These are phyloP conservation scores for Peziza echinospora DNA, from an alignment of 495 filamentous ascomycete genomes.

Conservation along the genomic window DNA sequence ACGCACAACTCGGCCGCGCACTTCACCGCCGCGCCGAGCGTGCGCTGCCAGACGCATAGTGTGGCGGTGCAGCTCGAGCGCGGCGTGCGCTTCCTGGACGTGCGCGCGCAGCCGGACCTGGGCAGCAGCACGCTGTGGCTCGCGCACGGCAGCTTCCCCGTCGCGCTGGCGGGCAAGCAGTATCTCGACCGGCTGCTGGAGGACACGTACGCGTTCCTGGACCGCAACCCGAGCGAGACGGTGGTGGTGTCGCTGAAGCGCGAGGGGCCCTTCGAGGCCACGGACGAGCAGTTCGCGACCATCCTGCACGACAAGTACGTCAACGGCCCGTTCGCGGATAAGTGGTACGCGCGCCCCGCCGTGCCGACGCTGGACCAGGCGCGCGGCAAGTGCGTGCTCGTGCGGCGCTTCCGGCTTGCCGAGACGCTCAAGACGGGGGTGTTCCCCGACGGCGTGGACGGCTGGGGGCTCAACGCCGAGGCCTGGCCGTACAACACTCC, in stretches of 20 bases:
- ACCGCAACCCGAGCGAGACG: slow-evolving; percentile 54
- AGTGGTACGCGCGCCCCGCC: slow-evolving; percentile 61
- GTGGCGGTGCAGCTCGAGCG: slow-evolving; percentile 61
- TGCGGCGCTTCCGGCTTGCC: slow-evolving; percentile 44
- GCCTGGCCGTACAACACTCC: slow-evolving; percentile 79
- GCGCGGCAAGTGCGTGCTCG: slow-evolving; percentile 62
- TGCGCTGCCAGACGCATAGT: slow-evolving; percentile 73
- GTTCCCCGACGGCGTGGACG: no score
- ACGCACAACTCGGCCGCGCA: slow-evolving; percentile 87
- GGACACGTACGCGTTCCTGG: slow-evolving; percentile 50
- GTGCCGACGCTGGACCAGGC: slow-evolving; percentile 65
- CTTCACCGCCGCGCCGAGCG: slow-evolving; percentile 65
- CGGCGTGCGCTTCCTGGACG: slow-evolving; percentile 85
- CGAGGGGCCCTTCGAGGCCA: slow-evolving; percentile 61
- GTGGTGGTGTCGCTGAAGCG: slow-evolving; percentile 78
- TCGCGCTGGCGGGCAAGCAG: slow-evolving; percentile 41
- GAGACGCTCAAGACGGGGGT: slow-evolving; percentile 30
- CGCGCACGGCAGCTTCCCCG: slow-evolving; percentile 62
- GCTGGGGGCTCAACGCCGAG: slow-evolving; percentile 65
- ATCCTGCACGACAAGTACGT: slow-evolving; percentile 55
- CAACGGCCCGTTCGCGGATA: slow-evolving; percentile 29
- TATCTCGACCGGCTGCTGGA: slow-evolving; percentile 53
- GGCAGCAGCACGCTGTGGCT: slow-evolving; percentile 33
- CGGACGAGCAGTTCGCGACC: slow-evolving; percentile 54
- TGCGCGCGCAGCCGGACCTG: slow-evolving; percentile 40